phyloP scores from a whole-genome alignment of 345 rosid genomes.

The Turnera subulata region DNA sequence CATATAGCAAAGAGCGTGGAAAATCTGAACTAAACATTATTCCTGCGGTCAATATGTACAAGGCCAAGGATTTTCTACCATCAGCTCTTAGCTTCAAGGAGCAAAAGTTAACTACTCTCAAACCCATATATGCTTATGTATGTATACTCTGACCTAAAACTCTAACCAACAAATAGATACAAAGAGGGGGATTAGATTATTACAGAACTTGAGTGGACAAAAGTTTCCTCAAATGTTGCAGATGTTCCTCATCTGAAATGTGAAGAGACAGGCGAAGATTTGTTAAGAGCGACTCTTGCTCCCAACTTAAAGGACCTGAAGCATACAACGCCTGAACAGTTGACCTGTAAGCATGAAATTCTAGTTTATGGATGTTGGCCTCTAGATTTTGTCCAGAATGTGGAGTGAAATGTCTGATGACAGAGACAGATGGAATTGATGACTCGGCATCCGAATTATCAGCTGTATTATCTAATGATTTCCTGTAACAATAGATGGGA shows the following conservation, averaged over 20 bases:
- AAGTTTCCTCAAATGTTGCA: slow-evolving; percentile 40
- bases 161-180: no score
- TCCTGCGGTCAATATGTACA: no score
- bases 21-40: no score
- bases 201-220: slow-evolving; percentile 4
- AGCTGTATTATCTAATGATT: background rate
- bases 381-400: slow-evolving; percentile 9
- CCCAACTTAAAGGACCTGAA: slow-evolving; percentile 73
- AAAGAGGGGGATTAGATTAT: no score
- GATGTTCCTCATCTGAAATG: slow-evolving; percentile 76
- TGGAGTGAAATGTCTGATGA: background rate
- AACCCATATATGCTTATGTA: no score
- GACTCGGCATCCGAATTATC: slow-evolving; percentile 19
- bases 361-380: slow-evolving; percentile 19
- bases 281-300: slow-evolving; percentile 67
- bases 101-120: no score
- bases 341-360: slow-evolving; percentile 21
- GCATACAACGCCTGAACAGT: slow-evolving; percentile 50
- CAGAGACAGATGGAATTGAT: background rate
- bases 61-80: no score
- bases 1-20: no score
- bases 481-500: background rate
- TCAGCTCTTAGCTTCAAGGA: no score
- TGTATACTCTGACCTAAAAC: no score
- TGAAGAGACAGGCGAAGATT: slow-evolving; percentile 64